Evolutionary conservation across 805 yeast species (phyloP).

Genomic region (Candida hungchunana): DNA sequence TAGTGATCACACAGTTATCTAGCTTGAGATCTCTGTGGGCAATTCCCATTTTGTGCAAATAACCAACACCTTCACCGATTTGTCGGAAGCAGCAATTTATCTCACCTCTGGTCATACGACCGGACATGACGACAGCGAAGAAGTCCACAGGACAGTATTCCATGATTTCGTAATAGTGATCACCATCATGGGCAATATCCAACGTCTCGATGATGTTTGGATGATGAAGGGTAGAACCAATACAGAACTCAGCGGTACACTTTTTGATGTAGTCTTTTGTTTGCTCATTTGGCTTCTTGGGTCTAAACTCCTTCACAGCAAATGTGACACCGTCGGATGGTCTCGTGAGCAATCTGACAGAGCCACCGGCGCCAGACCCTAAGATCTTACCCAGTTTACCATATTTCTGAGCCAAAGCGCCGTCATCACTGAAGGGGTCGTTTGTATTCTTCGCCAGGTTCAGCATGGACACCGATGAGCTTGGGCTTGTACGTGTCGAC

Average conservation of each 20-base stretch:
- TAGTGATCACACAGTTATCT: slow-evolving; percentile 78
- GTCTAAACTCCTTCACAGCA: slow-evolving; percentile 81
- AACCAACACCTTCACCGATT: slow-evolving; percentile 64
- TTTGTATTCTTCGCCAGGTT: slow-evolving; percentile 6
- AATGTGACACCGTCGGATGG: slow-evolving; percentile 67
- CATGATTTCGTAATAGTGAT: slow-evolving; percentile 77
- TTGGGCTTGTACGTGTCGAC: slow-evolving; percentile 7
- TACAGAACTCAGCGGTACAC: slow-evolving; percentile 85
- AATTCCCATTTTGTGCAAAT: slow-evolving; percentile 71
- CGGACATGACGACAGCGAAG: slow-evolving; percentile 84
- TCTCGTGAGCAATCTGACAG: slow-evolving; percentile 67
- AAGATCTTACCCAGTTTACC: slow-evolving; percentile 70
- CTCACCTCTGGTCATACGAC: slow-evolving; percentile 75
- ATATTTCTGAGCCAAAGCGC: slow-evolving; percentile 54
- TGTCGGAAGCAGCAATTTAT: slow-evolving; percentile 80
- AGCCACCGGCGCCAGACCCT: slow-evolving; percentile 88
- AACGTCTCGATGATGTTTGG: slow-evolving; percentile 77
- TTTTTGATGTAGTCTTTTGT: slow-evolving; percentile 78
- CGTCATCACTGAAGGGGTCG: slow-evolving; percentile 39
- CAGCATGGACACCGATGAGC: slow-evolving; percentile 7
- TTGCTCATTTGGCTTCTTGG: slow-evolving; percentile 64
- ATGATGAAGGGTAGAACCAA: slow-evolving; percentile 77
- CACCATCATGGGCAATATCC: slow-evolving; percentile 56
- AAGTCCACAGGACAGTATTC: slow-evolving; percentile 83
- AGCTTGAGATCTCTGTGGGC: slow-evolving; percentile 81